These are phyloP conservation scores for Alliaria petiolata DNA, from an alignment of 345 rosid genomes.

Conservation along the genomic window DNA sequence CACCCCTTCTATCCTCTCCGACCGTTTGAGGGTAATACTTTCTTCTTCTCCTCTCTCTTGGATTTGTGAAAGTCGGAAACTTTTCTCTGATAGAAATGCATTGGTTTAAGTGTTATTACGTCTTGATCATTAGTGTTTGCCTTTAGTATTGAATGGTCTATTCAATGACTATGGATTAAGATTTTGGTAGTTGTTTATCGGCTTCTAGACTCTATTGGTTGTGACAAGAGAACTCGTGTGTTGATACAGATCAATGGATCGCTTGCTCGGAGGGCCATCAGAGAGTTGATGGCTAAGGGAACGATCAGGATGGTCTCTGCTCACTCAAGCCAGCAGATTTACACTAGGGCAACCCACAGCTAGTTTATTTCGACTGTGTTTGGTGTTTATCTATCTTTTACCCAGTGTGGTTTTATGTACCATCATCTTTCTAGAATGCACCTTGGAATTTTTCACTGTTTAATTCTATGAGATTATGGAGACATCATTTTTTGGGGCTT, in stretches of 20 bases:
- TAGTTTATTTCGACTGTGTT: constrained; percentile 11
- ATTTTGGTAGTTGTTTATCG: too few relatives aligned
- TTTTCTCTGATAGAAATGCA: not conserved
- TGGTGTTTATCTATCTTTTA: not conserved
- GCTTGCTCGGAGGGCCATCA: constrained; percentile 67
- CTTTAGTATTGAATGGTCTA: not conserved
- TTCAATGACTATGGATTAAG: not conserved
- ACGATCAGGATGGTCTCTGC: constrained; percentile 68
- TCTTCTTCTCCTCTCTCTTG: too few relatives aligned
- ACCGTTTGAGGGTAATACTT: constrained; percentile 13
- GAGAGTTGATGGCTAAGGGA: constrained; percentile 79
- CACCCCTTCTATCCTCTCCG: constrained; percentile 44
- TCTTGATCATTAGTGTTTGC: too few relatives aligned
- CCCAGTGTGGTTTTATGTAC: not conserved
- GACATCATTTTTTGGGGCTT: too few relatives aligned
- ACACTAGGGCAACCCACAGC: constrained; percentile 73
- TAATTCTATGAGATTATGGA: not conserved
- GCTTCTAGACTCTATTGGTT: not conserved
- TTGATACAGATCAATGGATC: constrained; percentile 60
- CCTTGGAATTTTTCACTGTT: not conserved
- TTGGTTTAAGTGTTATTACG: not conserved
- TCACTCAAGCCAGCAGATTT: constrained; percentile 81
- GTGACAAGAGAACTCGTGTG: not conserved
- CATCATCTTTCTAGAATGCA: not conserved
- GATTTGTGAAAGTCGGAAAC: not conserved